Percentiles rank a stretch among this genome's conserved stretches.
Conservation (phyloP, 129 eudicot genomes). For the Flaveria ramosissima region DNA sequence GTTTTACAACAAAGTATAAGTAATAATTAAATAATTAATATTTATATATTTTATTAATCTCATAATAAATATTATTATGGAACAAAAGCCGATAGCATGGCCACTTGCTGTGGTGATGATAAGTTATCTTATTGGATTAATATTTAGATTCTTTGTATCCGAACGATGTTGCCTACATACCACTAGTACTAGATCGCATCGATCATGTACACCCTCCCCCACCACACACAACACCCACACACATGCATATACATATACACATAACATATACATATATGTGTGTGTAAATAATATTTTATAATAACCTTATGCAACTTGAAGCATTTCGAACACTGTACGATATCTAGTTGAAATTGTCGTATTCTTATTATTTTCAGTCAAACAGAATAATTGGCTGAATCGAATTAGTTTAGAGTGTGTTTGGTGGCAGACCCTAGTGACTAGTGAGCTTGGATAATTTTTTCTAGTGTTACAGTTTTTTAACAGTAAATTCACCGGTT, state of each 20-base stretch:
- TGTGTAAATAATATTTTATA: neutral
- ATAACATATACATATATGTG: neutral
- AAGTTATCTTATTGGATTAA: slow-evolving; percentile 37
- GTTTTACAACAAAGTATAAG: neutral
- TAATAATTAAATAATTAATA: neutral
- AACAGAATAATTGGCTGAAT: neutral
- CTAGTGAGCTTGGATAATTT: too few species aligned
- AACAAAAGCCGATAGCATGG: slow-evolving; percentile 32
- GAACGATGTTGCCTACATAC: slow-evolving; percentile 28
- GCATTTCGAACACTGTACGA: slow-evolving; percentile 8
- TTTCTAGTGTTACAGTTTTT: too few species aligned
- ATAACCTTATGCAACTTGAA: neutral
- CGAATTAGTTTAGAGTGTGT: neutral
- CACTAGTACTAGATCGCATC: slow-evolving; percentile 22
- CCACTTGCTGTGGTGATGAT: slow-evolving; percentile 40
- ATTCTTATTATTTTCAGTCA: slow-evolving; percentile 11
- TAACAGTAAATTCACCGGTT: too few species aligned
- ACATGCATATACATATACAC: neutral
- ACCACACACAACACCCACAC: neutral
- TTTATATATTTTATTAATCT: neutral
- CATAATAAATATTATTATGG: neutral
- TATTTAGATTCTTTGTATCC: slow-evolving; percentile 44
- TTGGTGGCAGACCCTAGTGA: neutral
- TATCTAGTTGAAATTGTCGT: neutral
- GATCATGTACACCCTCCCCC: neutral